Evolutionary conservation across 2,329 filamentous ascomycete genomes (phyloP).

Genomic region (Diaporthe longicolla): DNA sequence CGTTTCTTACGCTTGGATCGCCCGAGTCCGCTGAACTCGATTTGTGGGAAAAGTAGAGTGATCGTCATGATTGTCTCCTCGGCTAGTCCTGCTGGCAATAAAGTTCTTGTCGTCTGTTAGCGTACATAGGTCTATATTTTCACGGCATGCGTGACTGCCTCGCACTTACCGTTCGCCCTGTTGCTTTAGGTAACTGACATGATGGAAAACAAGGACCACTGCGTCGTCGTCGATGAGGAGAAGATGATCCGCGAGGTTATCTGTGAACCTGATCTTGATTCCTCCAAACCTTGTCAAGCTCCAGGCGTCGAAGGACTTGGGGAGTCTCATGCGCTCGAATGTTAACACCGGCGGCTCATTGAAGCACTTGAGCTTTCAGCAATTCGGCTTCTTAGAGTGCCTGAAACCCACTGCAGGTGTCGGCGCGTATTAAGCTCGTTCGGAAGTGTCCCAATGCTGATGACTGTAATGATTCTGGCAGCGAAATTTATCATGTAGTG

Average conservation of each 20-base stretch:
- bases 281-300: constrained; percentile 52
- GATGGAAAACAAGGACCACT: constrained; percentile 56
- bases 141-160: not conserved
- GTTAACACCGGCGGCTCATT: not conserved
- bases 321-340: constrained; percentile 41
- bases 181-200: constrained; percentile 54
- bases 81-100: not conserved
- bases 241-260: constrained; percentile 58
- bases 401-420: not conserved
- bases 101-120: not conserved
- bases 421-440: constrained; percentile 5
- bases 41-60: constrained; percentile 33
- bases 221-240: constrained; percentile 55
- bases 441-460: constrained; percentile 1
- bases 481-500: not conserved
- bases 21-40: constrained; percentile 45
- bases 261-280: constrained; percentile 54
- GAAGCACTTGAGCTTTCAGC: not conserved
- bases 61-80: constrained; percentile 7
- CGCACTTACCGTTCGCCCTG: constrained; percentile 44
- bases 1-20: constrained; percentile 45
- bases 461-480: not conserved
- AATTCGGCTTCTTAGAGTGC: not conserved
- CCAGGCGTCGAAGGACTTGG: constrained; percentile 45
- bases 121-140: not conserved